A percentile compares a stretch with the other conserved stretches of the same genome.
Conservation (phyloP, 768 basidiomycete species). For the Lentinus brumalis region DNA sequence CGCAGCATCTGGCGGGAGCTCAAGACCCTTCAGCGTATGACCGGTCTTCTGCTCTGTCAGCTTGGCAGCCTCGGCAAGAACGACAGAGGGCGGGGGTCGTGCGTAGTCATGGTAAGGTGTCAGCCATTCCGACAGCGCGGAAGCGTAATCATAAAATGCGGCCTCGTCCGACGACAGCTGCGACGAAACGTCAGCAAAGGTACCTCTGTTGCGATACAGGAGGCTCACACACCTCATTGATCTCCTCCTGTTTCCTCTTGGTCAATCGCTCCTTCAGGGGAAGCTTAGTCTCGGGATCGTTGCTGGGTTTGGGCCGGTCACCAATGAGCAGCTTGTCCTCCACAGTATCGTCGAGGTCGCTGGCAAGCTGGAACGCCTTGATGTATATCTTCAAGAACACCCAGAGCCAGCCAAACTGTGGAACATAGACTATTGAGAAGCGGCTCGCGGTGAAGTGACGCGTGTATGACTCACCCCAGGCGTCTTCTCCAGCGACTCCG, state of each 20-base stretch:
- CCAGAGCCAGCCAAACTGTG: conserved; percentile 72
- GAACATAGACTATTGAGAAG: neutral
- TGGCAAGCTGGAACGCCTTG: conserved; percentile 72
- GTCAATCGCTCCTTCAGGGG: conserved; percentile 62
- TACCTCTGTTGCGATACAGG: neutral
- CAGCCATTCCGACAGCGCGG: conserved; percentile 71
- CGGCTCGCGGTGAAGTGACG: neutral
- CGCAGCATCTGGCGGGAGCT: conserved; percentile 40
- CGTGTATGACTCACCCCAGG: conserved; percentile 54
- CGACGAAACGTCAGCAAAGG: neutral
- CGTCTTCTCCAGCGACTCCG: conserved; percentile 60
- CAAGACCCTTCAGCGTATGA: conserved; percentile 64
- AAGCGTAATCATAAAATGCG: conserved; percentile 58
- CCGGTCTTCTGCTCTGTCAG: conserved; percentile 72
- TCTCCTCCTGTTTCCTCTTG: conserved; percentile 49
- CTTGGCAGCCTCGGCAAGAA: conserved; percentile 75
- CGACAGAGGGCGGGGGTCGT: conserved; percentile 68
- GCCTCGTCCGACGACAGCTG: conserved; percentile 71
- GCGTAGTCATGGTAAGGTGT: conserved; percentile 74
- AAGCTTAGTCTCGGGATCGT: conserved; percentile 48
- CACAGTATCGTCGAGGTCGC: conserved; percentile 77
- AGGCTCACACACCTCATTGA: conserved; percentile 47
- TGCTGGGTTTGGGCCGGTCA: conserved; percentile 71
- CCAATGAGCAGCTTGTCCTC: conserved; percentile 83
- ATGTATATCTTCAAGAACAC: conserved; percentile 79